Conservation (phyloP, 2,329 filamentous ascomycete genomes). For the Calonectria hongkongensis region DNA sequence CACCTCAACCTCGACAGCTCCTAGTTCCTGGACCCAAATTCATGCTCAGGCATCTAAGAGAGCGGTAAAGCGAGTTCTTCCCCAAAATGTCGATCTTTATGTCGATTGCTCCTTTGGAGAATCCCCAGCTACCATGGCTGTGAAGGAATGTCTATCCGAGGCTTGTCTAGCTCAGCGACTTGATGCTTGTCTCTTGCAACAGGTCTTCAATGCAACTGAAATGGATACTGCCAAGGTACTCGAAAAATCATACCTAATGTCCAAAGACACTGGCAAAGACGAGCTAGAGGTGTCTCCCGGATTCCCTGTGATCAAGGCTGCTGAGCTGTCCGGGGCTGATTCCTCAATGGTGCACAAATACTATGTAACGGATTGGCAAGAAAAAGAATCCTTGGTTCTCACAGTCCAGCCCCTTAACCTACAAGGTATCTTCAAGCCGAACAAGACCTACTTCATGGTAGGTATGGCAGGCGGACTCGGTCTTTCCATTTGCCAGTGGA, state of each 20-base stretch:
- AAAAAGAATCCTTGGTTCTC: constrained; percentile 24
- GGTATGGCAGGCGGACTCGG: constrained; percentile 59
- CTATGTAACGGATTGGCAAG: constrained; percentile 36
- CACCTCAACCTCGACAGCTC: constrained; percentile 2
- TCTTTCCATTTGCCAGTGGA: constrained; percentile 60
- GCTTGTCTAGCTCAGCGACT: constrained; percentile 1
- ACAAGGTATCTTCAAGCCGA: constrained; percentile 40
- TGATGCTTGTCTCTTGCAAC: constrained; percentile 8
- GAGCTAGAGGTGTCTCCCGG: not conserved
- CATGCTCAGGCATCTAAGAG: constrained; percentile 31
- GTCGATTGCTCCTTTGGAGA: constrained; percentile 24
- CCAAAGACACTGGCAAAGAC: not conserved
- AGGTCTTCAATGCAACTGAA: not conserved
- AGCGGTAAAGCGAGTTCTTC: constrained; percentile 10
- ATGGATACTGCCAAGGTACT: not conserved
- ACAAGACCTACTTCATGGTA: constrained; percentile 59
- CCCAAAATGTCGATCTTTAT: constrained; percentile 25
- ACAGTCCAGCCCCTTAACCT: constrained; percentile 35
- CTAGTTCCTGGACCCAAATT: constrained; percentile 21
- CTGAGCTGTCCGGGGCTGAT: constrained; percentile 20
- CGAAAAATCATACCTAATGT: constrained; percentile 10
- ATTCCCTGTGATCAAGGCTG: constrained; percentile 23
- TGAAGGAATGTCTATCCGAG: constrained; percentile 6
- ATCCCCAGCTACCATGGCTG: not conserved
- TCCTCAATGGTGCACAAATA: constrained; percentile 11